Evolutionary conservation across 148 eudicot species (phyloP), one percentile per base, ranked within the genome.

Genomic region (Spergularia marina): DNA sequence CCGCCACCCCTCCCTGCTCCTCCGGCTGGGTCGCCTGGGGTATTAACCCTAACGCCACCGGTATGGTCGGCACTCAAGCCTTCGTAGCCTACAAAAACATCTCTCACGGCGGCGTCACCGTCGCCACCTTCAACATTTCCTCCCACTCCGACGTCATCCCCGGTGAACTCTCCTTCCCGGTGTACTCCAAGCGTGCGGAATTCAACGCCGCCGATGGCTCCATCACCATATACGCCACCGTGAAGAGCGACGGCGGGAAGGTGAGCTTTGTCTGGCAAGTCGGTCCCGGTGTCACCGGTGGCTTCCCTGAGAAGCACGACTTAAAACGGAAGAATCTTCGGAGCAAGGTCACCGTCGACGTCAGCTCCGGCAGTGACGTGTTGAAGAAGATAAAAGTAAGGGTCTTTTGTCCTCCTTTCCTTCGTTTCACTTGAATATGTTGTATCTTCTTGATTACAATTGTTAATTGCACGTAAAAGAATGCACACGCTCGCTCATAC

Each of bases 21-120:
- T 15, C 52, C 39, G 98, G 98, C 0, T 93, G 94, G 92, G 82
- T 93, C 40, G 81, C 96, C 1, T 93, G 92, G 96, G 98, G 91
- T 10, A 74, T 91, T 5, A 93, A 93, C 84, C 96, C 98, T 2
- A 82, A 83, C 7, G 79, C 75, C 2, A 20, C 83, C 23, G 91
- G 89, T n/a, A 93, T 93, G 96, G 72, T 17, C 4, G 98, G 98
- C 0, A 54, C 94, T 0, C 94, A 88, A 53, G 80, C 96, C 0
- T 62, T 93, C 5, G 10, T 91, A 11, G 98, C 92, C 2, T 84
- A 71, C 67, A 85, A 77, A 34, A 44, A 30, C 36, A 69, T 76
- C 12, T n/a, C 86, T 0, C 56, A 79, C 17, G 91, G 88, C 1
- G 61, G 36, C 5, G 72, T 89, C 80, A 59, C 74, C 0, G 92